Conservation (phyloP, 257 asterid genomes). For the Solanum raphanifolium region DNA sequence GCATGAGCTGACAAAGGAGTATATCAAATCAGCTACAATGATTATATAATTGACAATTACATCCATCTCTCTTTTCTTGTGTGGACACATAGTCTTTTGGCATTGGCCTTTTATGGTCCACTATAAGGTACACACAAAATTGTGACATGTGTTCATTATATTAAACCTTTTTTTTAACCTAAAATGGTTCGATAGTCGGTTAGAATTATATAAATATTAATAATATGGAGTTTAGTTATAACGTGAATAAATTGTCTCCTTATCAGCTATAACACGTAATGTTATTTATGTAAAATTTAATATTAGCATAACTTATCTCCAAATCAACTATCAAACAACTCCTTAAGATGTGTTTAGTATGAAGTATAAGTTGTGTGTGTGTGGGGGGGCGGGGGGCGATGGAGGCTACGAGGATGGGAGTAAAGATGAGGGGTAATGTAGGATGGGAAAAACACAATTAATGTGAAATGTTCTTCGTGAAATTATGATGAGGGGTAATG, state of each 20-base stretch:
- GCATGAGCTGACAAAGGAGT: background rate
- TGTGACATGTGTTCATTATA: background rate
- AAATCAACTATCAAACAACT: rapidly evolving
- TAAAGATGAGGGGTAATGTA: too few species aligned
- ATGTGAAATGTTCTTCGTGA: background rate
- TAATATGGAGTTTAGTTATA: too few species aligned
- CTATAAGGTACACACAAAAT: background rate
- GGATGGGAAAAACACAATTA: too few species aligned
- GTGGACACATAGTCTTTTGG: slow-evolving; percentile 1
- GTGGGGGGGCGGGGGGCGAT: rapidly evolving
- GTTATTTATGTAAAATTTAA: too few species aligned
- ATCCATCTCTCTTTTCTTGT: background rate
- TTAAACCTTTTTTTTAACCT: background rate
- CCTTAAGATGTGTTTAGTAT: too few species aligned
- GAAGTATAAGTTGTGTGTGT: too few species aligned
- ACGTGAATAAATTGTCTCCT: too few species aligned
- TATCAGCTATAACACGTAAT: too few species aligned
- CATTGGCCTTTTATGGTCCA: background rate
- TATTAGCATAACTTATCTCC: too few species aligned
- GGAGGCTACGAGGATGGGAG: background rate
- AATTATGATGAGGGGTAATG: too few species aligned
- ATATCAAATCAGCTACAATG: background rate
- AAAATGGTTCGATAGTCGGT: background rate
- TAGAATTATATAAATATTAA: too few species aligned
- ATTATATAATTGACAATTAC: background rate